Conservation (phyloP, 257 asterid genomes). For the Solanum bukasovii region DNA sequence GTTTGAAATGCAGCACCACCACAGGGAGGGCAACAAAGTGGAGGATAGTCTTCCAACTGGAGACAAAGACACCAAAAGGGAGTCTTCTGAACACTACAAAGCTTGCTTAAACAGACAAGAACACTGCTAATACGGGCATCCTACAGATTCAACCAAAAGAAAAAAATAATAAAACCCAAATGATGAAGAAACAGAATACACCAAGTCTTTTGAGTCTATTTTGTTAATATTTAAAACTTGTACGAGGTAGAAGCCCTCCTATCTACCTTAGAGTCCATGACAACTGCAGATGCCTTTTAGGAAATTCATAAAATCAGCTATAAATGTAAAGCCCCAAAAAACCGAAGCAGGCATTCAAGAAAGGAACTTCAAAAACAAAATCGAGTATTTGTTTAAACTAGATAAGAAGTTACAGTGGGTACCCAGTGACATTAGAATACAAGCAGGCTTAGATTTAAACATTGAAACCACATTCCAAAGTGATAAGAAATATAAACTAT, state of each 20-base stretch:
- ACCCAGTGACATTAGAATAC: neutral
- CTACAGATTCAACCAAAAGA: neutral
- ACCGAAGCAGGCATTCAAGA: neutral
- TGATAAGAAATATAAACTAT: neutral
- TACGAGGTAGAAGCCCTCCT: neutral
- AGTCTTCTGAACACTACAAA: neutral
- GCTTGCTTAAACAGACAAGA: neutral
- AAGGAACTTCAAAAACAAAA: neutral
- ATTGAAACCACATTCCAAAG: neutral
- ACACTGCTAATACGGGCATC: neutral
- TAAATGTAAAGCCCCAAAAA: neutral
- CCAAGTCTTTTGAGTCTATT: neutral
- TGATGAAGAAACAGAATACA: neutral
- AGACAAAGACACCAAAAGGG: neutral
- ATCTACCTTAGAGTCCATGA: neutral
- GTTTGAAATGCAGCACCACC: neutral
- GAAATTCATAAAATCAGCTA: neutral
- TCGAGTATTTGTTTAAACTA: neutral
- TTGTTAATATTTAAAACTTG: neutral
- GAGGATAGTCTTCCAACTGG: neutral
- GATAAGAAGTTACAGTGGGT: neutral
- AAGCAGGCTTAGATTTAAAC: neutral
- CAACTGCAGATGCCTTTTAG: neutral
- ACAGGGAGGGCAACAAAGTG: neutral
- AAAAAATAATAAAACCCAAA: neutral